These are phyloP conservation scores for Eucalyptus regnans DNA, from an alignment of 345 rosid species.

Conservation along the genomic window DNA sequence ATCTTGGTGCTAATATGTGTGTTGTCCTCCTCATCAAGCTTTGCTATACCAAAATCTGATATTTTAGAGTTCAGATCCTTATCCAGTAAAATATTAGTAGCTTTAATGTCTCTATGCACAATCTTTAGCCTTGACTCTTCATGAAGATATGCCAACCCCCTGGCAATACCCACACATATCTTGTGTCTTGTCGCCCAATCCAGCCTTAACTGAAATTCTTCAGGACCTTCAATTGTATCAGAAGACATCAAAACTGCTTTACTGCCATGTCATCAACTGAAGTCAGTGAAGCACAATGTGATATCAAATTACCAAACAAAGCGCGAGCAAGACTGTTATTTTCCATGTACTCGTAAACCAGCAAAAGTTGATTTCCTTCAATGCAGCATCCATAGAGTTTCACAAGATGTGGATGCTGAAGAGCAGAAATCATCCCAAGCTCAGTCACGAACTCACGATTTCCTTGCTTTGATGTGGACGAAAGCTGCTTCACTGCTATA, in stretches of 20 bases:
- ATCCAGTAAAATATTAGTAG: slow-evolving; percentile 18
- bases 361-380: slow-evolving; percentile 3
- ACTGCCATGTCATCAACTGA: not conserved
- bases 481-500: slow-evolving; percentile 17
- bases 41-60: slow-evolving; percentile 30
- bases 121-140: slow-evolving; percentile 21
- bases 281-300: not conserved
- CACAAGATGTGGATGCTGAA: slow-evolving; percentile 14
- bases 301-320: slow-evolving; percentile 1
- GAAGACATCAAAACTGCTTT: not conserved
- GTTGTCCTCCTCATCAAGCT: slow-evolving; percentile 14
- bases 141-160: slow-evolving; percentile 22
- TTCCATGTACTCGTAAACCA: slow-evolving; percentile 16
- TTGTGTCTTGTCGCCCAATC: slow-evolving; percentile 4
- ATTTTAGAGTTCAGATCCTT: slow-evolving; percentile 13
- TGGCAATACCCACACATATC: slow-evolving; percentile 20
- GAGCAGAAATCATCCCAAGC: slow-evolving; percentile 10
- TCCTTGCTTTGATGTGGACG: slow-evolving; percentile 9
- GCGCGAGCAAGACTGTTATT: slow-evolving; percentile 9
- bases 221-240: not conserved
- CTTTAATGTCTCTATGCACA: slow-evolving; percentile 27
- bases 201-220: not conserved
- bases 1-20: slow-evolving; percentile 21
- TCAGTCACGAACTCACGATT: slow-evolving; percentile 13
- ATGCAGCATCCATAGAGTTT: slow-evolving; percentile 11